Conservation (phyloP, 192 early-diverging fungal genomes). For the Coemansia sp. region DNA sequence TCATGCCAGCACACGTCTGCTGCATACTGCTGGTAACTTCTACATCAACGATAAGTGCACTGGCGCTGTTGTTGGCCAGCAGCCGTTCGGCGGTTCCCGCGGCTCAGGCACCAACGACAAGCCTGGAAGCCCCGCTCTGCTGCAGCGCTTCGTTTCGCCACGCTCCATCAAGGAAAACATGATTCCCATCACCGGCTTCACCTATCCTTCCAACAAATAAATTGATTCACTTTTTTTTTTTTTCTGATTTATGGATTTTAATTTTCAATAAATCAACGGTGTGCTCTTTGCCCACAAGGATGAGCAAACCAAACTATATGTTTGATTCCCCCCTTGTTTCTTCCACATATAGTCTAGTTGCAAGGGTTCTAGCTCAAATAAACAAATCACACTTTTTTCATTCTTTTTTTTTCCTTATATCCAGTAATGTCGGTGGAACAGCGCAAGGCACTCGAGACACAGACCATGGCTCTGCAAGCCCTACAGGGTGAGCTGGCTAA, state of each 20-base stretch:
- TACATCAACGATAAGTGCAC: slow-evolving; percentile 99
- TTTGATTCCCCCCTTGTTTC: no score
- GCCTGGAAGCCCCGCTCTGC: slow-evolving; percentile 78
- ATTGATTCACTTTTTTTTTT: slow-evolving; percentile 8
- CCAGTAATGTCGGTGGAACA: slow-evolving; percentile 24
- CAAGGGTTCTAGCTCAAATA: no score
- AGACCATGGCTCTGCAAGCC: slow-evolving; percentile 68
- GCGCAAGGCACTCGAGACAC: slow-evolving; percentile 64
- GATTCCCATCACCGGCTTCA: slow-evolving; percentile 73
- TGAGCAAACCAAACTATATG: not conserved
- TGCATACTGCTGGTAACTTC: slow-evolving; percentile 94
- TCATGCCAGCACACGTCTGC: slow-evolving; percentile 69
- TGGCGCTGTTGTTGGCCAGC: slow-evolving; percentile 96
- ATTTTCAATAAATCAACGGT: not conserved
- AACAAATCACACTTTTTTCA: not conserved
- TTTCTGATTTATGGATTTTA: not conserved
- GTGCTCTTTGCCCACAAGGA: not conserved
- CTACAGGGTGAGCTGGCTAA: slow-evolving; percentile 77
- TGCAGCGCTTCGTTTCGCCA: slow-evolving; percentile 88
- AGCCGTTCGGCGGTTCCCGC: slow-evolving; percentile 94
- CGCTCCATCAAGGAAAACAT: slow-evolving; percentile 97
- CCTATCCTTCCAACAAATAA: slow-evolving; percentile 84
- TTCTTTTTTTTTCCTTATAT: slow-evolving; percentile 2
- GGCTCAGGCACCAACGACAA: slow-evolving; percentile 99
- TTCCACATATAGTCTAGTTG: no score